These are phyloP conservation scores for Dipodascopsis uninucleata DNA, from an alignment of 805 yeast species.

Conservation along the genomic window DNA sequence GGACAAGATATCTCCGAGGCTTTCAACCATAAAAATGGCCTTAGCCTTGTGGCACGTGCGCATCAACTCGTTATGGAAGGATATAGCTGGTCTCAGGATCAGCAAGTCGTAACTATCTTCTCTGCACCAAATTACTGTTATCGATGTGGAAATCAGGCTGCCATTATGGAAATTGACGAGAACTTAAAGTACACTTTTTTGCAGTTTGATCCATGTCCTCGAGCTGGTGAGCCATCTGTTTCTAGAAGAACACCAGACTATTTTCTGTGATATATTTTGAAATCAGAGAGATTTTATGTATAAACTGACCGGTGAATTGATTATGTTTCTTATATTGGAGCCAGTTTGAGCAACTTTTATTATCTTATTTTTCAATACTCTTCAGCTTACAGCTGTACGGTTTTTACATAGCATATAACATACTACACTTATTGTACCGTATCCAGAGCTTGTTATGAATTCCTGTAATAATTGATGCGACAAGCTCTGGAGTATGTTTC, in stretches of 20 bases:
- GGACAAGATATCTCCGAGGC: slow-evolving; percentile 94
- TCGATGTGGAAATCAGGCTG: slow-evolving; percentile 95
- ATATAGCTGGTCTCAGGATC: slow-evolving; percentile 83
- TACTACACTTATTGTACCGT: no score
- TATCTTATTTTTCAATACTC: not conserved
- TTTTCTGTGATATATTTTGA: slow-evolving; percentile 53
- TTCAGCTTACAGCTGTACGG: no score
- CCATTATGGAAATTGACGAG: slow-evolving; percentile 78
- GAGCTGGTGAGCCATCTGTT: slow-evolving; percentile 97
- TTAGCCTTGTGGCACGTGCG: slow-evolving; percentile 85
- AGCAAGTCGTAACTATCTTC: slow-evolving; percentile 92
- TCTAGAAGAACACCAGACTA: slow-evolving; percentile 93
- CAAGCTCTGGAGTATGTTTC: no score
- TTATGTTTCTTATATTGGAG: not conserved
- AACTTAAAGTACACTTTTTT: slow-evolving; percentile 79
- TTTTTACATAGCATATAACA: no score
- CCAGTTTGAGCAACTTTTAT: not conserved
- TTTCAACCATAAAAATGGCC: slow-evolving; percentile 84
- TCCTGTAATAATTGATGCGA: no score
- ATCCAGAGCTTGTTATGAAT: no score
- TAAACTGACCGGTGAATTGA: not conserved
- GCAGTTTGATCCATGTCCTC: slow-evolving; percentile 88
- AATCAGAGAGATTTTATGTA: not conserved
- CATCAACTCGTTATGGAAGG: slow-evolving; percentile 99
- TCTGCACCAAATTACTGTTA: slow-evolving; percentile 94